phyloP scores from a whole-genome alignment of 2,329 filamentous ascomycete species.

The Juglanconis juglandina region DNA sequence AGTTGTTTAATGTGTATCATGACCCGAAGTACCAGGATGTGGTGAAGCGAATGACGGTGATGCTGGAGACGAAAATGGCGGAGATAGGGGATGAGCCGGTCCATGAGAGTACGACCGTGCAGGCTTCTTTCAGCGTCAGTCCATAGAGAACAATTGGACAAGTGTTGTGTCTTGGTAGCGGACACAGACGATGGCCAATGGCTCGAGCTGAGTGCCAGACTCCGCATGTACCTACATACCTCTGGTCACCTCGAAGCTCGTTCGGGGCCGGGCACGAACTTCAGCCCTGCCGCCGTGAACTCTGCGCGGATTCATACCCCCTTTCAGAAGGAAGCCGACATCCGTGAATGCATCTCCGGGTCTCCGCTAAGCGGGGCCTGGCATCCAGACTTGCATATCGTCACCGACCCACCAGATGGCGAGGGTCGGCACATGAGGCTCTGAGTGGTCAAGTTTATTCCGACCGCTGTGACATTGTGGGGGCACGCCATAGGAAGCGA shows the following conservation, averaged over 20 bases:
- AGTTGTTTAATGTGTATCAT: constrained; percentile 45
- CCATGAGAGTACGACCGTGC: constrained; percentile 21
- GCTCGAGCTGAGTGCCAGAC: too few relatives aligned
- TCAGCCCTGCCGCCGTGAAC: not conserved
- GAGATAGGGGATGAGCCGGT: constrained; percentile 47
- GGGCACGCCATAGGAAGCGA: not conserved
- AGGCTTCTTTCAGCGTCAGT: constrained; percentile 4
- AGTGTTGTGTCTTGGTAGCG: too few relatives aligned
- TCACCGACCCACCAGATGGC: constrained; percentile 15
- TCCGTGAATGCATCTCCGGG: constrained; percentile 8
- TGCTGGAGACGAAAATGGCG: constrained; percentile 47
- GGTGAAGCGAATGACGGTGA: constrained; percentile 36
- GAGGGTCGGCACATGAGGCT: not conserved
- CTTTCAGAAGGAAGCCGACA: constrained; percentile 2
- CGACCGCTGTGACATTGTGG: not conserved
- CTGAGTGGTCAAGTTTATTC: not conserved
- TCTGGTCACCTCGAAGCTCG: not conserved
- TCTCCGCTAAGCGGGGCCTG: not conserved
- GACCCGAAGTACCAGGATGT: constrained; percentile 35
- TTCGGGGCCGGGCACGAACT: too few relatives aligned
- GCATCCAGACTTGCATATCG: constrained; percentile 9
- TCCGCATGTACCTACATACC: too few relatives aligned
- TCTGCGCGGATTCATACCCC: not conserved
- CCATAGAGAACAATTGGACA: not conserved
- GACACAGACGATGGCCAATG: too few relatives aligned